Evolutionary conservation across 2,329 filamentous ascomycete genomes (phyloP).

Genomic region (Acarospora socialis): DNA sequence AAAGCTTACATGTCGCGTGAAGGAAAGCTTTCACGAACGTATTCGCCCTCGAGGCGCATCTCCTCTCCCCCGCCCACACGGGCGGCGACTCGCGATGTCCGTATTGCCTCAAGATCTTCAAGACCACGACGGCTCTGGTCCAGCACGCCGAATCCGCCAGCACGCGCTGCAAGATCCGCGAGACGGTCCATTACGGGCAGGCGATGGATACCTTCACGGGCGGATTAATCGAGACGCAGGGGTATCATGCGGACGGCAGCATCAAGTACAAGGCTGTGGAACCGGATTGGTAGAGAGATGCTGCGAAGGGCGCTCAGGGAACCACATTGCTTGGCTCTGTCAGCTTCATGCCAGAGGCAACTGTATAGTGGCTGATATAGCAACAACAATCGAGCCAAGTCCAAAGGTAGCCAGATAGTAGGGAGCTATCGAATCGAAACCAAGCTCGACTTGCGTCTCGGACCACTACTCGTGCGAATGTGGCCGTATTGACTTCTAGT

Average conservation of each 20-base stretch:
- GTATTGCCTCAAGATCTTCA: conserved; percentile 26
- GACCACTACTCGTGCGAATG: no score
- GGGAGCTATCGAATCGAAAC: no score
- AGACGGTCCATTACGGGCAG: conserved; percentile 19
- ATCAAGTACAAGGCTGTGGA: no score
- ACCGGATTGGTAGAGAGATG: no score
- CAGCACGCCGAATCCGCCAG: conserved; percentile 27
- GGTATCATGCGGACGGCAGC: conserved; percentile 21
- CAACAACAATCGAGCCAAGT: no score
- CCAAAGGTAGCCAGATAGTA: no score
- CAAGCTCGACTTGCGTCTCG: no score
- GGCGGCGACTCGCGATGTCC: conserved; percentile 22
- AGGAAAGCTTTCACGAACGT: conserved; percentile 14
- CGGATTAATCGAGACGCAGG: conserved; percentile 23
- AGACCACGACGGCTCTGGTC: conserved; percentile 25
- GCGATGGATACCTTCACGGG: conserved; percentile 26
- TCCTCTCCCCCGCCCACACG: conserved; percentile 15
- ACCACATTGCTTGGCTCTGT: no score
- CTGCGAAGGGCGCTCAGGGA: no score
- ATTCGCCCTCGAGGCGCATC: conserved; percentile 21
- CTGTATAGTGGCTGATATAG: no score
- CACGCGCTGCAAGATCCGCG: conserved; percentile 22
- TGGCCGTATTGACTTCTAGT: no score
- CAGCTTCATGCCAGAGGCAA: no score
- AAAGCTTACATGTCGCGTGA: neutral